phyloP scores from a whole-genome alignment of 257 asterid species.

The Penstemon newberryi region DNA sequence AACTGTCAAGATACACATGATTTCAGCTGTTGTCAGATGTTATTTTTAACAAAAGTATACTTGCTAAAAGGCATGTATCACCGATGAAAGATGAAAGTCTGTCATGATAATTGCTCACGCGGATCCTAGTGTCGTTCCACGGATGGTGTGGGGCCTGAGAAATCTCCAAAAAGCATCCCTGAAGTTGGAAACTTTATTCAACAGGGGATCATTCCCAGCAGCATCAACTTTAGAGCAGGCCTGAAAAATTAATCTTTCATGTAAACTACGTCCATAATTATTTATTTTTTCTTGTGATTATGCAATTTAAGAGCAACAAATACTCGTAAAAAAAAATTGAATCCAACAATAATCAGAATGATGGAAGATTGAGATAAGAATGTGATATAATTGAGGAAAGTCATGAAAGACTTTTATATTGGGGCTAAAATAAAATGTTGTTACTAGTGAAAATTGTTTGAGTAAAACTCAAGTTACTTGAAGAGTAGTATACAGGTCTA shows the following conservation, averaged over 20 bases:
- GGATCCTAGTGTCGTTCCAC: constrained; percentile 96
- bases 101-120: constrained; percentile 48
- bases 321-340: too few relatives aligned
- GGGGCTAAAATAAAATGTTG: too few relatives aligned
- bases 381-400: too few relatives aligned
- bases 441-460: too few relatives aligned
- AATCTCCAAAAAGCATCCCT: constrained; percentile 98
- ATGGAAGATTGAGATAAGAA: too few relatives aligned
- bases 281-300: too few relatives aligned
- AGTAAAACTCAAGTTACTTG: too few relatives aligned
- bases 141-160: constrained; percentile 94
- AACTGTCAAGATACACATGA: constrained; percentile 50
- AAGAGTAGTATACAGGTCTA: too few relatives aligned
- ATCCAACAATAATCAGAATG: too few relatives aligned
- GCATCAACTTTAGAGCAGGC: constrained; percentile 85
- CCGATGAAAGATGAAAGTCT: constrained; percentile 1
- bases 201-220: constrained; percentile 64
- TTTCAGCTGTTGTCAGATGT: constrained; percentile 4
- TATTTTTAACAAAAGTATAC: not conserved
- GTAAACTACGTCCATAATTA: constrained; percentile 35
- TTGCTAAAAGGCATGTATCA: constrained; percentile 5
- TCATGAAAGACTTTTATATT: too few relatives aligned
- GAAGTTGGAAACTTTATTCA: constrained; percentile 57
- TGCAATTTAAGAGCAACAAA: too few relatives aligned
- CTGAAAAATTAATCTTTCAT: constrained; percentile 52